phyloP scores from a whole-genome alignment of 75 land plant species.

The Picea sitchensis region DNA sequence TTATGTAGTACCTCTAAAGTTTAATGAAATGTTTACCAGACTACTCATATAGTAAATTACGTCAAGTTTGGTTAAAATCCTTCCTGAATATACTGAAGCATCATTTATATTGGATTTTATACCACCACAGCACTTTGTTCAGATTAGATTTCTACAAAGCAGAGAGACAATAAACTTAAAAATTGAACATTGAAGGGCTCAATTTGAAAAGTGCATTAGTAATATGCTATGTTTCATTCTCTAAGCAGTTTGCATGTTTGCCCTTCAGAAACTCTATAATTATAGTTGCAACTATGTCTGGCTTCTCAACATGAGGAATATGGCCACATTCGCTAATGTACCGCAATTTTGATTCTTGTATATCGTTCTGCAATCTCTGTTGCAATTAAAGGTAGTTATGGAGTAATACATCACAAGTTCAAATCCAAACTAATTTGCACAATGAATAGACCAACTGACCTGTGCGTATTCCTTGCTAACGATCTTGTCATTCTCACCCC shows the following conservation, averaged over 20 bases:
- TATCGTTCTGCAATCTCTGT: slow-evolving; percentile 73
- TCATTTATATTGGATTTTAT: too few species aligned
- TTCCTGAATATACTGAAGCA: too few species aligned
- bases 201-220: too few species aligned
- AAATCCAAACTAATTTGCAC: neutral
- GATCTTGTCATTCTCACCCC: slow-evolving; percentile 90
- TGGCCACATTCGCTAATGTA: slow-evolving; percentile 68
- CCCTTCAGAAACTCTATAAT: slow-evolving; percentile 48
- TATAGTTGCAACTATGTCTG: slow-evolving; percentile 41
- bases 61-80: too few species aligned
- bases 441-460: slow-evolving; percentile 36
- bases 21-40: too few species aligned
- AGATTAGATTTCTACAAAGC: too few species aligned
- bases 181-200: too few species aligned
- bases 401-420: neutral
- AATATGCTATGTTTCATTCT: neutral
- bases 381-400: slow-evolving; percentile 9
- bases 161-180: too few species aligned
- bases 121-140: too few species aligned
- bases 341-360: slow-evolving; percentile 42
- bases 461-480: slow-evolving; percentile 57
- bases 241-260: neutral
- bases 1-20: too few species aligned
- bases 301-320: slow-evolving; percentile 86
- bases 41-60: too few species aligned